A percentile compares a stretch with the other conserved stretches of the same genome.
These are phyloP conservation scores for Beverwykella pulmonaria DNA, from an alignment of 495 filamentous ascomycete genomes.

Conservation along the genomic window DNA sequence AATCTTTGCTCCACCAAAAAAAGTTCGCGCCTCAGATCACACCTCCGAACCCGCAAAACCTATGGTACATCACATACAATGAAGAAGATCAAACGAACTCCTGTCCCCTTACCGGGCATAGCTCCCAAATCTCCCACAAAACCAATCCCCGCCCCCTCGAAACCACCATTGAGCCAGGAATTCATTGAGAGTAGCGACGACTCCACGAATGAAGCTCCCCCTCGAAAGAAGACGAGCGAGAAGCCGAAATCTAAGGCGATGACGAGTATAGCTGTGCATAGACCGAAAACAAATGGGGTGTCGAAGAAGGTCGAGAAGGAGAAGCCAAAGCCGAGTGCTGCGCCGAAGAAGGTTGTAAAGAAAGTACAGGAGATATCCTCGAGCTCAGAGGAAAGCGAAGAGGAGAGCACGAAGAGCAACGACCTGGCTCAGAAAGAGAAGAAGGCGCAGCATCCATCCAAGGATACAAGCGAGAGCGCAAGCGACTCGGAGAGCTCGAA, in stretches of 20 bases:
- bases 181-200: constrained; percentile 29
- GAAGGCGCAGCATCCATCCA: not conserved
- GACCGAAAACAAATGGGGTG: constrained; percentile 19
- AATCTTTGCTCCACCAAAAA: constrained; percentile 22
- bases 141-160: not conserved
- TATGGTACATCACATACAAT: constrained; percentile 18
- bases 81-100: constrained; percentile 23
- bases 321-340: not conserved
- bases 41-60: not conserved
- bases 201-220: constrained; percentile 8
- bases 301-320: constrained; percentile 6
- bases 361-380: constrained; percentile 4
- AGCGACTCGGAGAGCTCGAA: constrained; percentile 29
- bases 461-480: not conserved
- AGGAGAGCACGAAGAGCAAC: not conserved
- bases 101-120: constrained; percentile 16
- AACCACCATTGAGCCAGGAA: constrained; percentile 27
- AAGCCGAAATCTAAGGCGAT: constrained; percentile 13
- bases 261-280: constrained; percentile 14
- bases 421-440: not conserved
- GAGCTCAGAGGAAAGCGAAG: constrained; percentile 18
- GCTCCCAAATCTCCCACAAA: constrained; percentile 1
- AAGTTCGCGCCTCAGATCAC: constrained; percentile 14
- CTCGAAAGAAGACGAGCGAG: not conserved
- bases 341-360: constrained; percentile 7